A percentile compares a stretch with the other conserved stretches of the same genome.
Evolutionary conservation across 371 early-diverging fungal species (phyloP).

Genomic region (Mucor ambiguus): DNA sequence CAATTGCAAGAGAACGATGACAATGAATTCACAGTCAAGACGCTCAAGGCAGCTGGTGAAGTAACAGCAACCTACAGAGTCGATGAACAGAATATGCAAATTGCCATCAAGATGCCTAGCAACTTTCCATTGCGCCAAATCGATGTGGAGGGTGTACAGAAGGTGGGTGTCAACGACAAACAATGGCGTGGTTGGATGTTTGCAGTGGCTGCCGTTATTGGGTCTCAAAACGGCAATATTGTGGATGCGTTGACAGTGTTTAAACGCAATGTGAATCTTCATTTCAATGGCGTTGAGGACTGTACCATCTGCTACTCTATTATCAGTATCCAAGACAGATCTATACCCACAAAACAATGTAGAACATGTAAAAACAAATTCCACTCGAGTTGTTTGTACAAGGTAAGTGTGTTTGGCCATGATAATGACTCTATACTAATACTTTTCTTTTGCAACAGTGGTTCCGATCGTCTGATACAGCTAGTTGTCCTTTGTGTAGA

Average conservation of each 20-base stretch:
- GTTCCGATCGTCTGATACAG: conserved; percentile 89
- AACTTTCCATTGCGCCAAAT: conserved; percentile 85
- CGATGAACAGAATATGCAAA: conserved; percentile 88
- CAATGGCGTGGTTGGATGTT: conserved; percentile 93
- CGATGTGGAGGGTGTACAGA: conserved; percentile 76
- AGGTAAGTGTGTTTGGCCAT: conserved; percentile 44
- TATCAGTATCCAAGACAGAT: conserved; percentile 83
- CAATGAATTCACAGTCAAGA: conserved; percentile 71
- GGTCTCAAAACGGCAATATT: conserved; percentile 77
- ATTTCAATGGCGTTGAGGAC: conserved; percentile 93
- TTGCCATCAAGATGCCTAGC: conserved; percentile 78
- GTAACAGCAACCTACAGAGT: conserved; percentile 78
- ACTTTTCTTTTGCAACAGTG: conserved; percentile 54
- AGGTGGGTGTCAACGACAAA: conserved; percentile 84
- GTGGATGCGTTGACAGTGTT: conserved; percentile 81
- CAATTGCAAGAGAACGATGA: conserved; percentile 51
- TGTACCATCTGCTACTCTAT: conserved; percentile 97
- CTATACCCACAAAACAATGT: conserved; percentile 92
- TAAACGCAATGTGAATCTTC: conserved; percentile 82
- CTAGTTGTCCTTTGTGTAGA: conserved; percentile 92
- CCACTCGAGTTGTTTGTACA: conserved; percentile 93
- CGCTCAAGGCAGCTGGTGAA: conserved; percentile 68
- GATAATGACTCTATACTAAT: background rate
- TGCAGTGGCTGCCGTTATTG: conserved; percentile 75
- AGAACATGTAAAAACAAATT: conserved; percentile 94